These are phyloP conservation scores for Decorospora gaudefroyi DNA, from an alignment of 2,329 filamentous ascomycete genomes.

Conservation along the genomic window DNA sequence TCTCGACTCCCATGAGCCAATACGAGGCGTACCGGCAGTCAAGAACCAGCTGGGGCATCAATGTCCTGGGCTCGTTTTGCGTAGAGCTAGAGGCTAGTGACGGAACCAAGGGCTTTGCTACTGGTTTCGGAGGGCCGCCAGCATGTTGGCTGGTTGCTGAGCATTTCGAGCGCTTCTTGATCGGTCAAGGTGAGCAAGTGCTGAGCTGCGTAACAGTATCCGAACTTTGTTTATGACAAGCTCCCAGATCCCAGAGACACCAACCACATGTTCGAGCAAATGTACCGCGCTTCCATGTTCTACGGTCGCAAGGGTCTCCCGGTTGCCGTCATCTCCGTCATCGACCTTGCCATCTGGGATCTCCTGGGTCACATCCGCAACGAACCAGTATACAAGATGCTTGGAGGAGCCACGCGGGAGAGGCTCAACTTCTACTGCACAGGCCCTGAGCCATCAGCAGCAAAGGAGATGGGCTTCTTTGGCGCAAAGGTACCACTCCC, in stretches of 20 bases:
- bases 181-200: slow-evolving; percentile 71
- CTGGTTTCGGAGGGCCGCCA: slow-evolving; percentile 89
- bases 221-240: too few species aligned
- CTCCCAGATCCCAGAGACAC: slow-evolving; percentile 85
- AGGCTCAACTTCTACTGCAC: slow-evolving; percentile 93
- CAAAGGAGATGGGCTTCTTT: slow-evolving; percentile 85
- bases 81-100: slow-evolving; percentile 87
- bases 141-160: slow-evolving; percentile 93
- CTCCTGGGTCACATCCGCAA: slow-evolving; percentile 86
- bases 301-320: slow-evolving; percentile 92
- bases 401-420: slow-evolving; percentile 85
- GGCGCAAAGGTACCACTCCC: slow-evolving; percentile 89
- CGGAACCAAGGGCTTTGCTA: slow-evolving; percentile 92
- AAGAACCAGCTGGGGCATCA: slow-evolving; percentile 92
- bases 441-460: slow-evolving; percentile 78
- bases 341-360: slow-evolving; percentile 92
- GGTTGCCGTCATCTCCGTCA: slow-evolving; percentile 88
- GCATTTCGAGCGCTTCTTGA: slow-evolving; percentile 89
- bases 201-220: too few species aligned
- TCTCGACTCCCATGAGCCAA: slow-evolving; percentile 87
- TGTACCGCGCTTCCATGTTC: slow-evolving; percentile 96
- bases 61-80: slow-evolving; percentile 89
- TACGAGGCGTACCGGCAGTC: slow-evolving; percentile 89
- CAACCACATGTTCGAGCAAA: slow-evolving; percentile 91
- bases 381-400: slow-evolving; percentile 92